Evolutionary conservation across 371 early-diverging fungal species (phyloP), one percentile per base, ranked within the genome.

Genomic region (Dinochytrium kinnereticum): DNA sequence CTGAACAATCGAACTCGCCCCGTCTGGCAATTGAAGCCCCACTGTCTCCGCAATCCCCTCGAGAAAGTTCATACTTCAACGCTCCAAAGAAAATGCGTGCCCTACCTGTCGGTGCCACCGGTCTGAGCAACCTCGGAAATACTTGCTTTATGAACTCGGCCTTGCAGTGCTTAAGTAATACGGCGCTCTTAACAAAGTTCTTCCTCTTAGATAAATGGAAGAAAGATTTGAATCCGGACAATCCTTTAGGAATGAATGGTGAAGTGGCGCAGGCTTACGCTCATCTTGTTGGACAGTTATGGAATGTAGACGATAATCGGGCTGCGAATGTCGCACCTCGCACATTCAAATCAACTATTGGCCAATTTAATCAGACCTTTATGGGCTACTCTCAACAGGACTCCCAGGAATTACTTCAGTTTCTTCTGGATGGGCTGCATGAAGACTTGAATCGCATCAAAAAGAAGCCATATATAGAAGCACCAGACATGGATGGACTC

Each of bases 61-160:
- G 7, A 17, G 21, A 57, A 10, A 28, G 26, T 15, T 13, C 24
- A 10, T 13, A 7, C 24, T 24, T 10, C 7, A 57, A 15, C 10
- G 10, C 69, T 30, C 28, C 55, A 21, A 15, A 17, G 51, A 57
- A 13, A 10, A 7, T 15, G 57, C 21, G 7, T 30, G 13, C 24
- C 26, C 53, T 71, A 5, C 77, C 78, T 15, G n/a, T 73, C 30
- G 92, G 91, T 5, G 78, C 86, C 0, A 86, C 82, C 24, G 95
- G 95, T 3, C 84, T 94, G 37, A 75, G 73, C 31, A 95, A 95
- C 73, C 82, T 94, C 28, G 95, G 95, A 59, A 95, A 95, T 76
- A 94, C 95, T 0, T 95, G 96, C 80, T 94, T 90, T 79, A 94
- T 95, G 93, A 93, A 93, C 80, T 88, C 91, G 1, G 90, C 90